These are phyloP conservation scores for Coriolopsis trogii DNA, from an alignment of 1,284 basidiomycete genomes.

Conservation along the genomic window DNA sequence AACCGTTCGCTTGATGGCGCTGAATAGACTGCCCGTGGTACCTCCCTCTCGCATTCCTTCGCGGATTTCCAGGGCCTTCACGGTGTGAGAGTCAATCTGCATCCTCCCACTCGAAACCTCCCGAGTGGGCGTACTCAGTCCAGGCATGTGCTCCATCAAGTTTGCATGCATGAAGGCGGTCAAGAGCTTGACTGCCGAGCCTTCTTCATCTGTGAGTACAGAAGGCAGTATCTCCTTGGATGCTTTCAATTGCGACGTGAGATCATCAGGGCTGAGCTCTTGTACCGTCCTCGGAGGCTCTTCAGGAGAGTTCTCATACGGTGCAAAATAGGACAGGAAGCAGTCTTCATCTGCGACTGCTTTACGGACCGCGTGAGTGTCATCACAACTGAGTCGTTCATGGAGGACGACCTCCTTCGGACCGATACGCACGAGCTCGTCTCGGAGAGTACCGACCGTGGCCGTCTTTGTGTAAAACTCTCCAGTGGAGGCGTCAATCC, in stretches of 20 bases:
- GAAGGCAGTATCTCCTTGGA: slow-evolving; percentile 8
- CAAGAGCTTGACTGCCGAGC: slow-evolving; percentile 65
- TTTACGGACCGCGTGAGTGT: slow-evolving; percentile 47
- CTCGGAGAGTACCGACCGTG: slow-evolving; percentile 60
- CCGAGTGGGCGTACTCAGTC: slow-evolving; percentile 58
- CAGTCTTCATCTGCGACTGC: slow-evolving; percentile 54
- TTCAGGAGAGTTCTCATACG: slow-evolving; percentile 8
- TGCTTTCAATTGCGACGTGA: slow-evolving; percentile 6
- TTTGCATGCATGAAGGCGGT: slow-evolving; percentile 72
- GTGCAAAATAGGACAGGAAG: slow-evolving; percentile 50
- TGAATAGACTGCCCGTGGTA: slow-evolving; percentile 75
- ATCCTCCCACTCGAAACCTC: slow-evolving; percentile 66
- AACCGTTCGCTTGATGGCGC: slow-evolving; percentile 76
- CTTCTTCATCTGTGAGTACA: slow-evolving; percentile 42
- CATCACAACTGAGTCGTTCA: slow-evolving; percentile 39
- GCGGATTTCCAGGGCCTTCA: slow-evolving; percentile 87
- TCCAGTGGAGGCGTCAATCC: slow-evolving; percentile 95
- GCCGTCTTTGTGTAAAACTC: slow-evolving; percentile 84
- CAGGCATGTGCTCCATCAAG: slow-evolving; percentile 81
- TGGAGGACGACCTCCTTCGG: slow-evolving; percentile 86
- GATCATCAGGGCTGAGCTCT: slow-evolving; percentile 15
- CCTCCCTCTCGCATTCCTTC: slow-evolving; percentile 80
- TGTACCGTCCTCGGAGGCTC: neutral
- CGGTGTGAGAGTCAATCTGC: slow-evolving; percentile 91
- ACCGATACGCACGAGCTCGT: slow-evolving; percentile 82